Evolutionary conservation across 345 rosid species (phyloP), one percentile per base, ranked within the genome.

Genomic region (Gossypium sturtianum): DNA sequence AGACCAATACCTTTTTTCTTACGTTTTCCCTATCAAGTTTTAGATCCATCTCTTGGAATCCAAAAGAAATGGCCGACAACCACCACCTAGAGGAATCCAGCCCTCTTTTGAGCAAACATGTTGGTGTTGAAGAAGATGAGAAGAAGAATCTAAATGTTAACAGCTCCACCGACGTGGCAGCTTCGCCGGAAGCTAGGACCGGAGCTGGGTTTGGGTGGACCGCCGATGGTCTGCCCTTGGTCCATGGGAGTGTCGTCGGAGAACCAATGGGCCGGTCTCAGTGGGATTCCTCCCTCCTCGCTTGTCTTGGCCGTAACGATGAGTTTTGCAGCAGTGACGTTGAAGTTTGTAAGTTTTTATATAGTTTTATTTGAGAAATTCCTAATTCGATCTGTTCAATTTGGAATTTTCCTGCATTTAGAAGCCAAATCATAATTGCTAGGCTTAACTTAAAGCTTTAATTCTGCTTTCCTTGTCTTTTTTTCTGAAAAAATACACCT

Each of bases 261-360:
- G 98, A 94, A 82, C 95, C 95, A 7, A 80, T 91, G 84, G 88
- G 80, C 7, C 86, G 98, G 74, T 71, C 80, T 27, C 97, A 80
- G 72, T 92, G 98, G 98, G 80, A 82, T 76, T 91, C 98, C 13
- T 34, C 88, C 82, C 82, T 91, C 52, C 82, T 83, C 41, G 75
- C 93, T 66, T 94, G 98, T 74, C 86, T 94, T 34, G 98, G 97
- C 22, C 94, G 91, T 38, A 89, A 89, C 78, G 98, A 94, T 66
- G 95, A 92, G 64, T 92, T 94, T 81, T 92, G 98, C 76, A 87
- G 98, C 89, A 94, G 98, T 93, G 98, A 94, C 82, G 85, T 94
- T 73, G 97, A 94, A 92, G 97, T 92, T 86, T 94, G 97, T 94
- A 80, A 90, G 98, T 89, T 22, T 34, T 53, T 45, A 2, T 44